A percentile compares a stretch with the other conserved stretches of the same genome.
phyloP scores from a whole-genome alignment of 192 early-diverging fungal genomes.

The Coemansia sp. region DNA sequence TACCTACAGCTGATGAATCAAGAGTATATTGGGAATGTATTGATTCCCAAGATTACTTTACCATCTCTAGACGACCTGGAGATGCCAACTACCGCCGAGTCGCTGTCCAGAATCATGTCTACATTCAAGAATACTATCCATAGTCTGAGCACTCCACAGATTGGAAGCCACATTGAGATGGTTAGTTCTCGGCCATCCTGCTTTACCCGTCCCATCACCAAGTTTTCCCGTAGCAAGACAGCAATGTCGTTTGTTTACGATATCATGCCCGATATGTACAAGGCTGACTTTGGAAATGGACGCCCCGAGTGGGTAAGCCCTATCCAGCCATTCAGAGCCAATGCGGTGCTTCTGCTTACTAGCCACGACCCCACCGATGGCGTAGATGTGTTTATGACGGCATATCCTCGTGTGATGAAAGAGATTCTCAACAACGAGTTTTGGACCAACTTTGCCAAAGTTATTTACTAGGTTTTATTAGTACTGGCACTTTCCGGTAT shows the following conservation, averaged over 20 bases:
- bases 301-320: slow-evolving; percentile 46
- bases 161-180: slow-evolving; percentile 35
- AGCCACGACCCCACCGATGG: slow-evolving; percentile 27
- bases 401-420: slow-evolving; percentile 39
- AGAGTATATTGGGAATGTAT: slow-evolving; percentile 33
- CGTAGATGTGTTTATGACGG: slow-evolving; percentile 45
- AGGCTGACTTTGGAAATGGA: slow-evolving; percentile 39
- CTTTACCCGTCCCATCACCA: slow-evolving; percentile 37
- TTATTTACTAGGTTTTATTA: slow-evolving; percentile 43
- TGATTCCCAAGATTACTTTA: slow-evolving; percentile 29
- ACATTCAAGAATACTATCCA: slow-evolving; percentile 14
- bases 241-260: slow-evolving; percentile 45
- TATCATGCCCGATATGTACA: slow-evolving; percentile 46
- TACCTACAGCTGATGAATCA: slow-evolving; percentile 7
- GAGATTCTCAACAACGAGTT: slow-evolving; percentile 42
- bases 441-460: slow-evolving; percentile 28
- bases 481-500: slow-evolving; percentile 57
- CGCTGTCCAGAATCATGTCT: slow-evolving; percentile 17
- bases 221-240: slow-evolving; percentile 19
- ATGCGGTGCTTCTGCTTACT: slow-evolving; percentile 35
- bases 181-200: slow-evolving; percentile 24
- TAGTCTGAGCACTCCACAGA: slow-evolving; percentile 15
- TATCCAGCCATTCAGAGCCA: slow-evolving; percentile 41
- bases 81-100: slow-evolving; percentile 22
- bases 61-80: slow-evolving; percentile 16